phyloP scores from a whole-genome alignment of 129 eudicot species.

The Centrapalus pauciflorus region DNA sequence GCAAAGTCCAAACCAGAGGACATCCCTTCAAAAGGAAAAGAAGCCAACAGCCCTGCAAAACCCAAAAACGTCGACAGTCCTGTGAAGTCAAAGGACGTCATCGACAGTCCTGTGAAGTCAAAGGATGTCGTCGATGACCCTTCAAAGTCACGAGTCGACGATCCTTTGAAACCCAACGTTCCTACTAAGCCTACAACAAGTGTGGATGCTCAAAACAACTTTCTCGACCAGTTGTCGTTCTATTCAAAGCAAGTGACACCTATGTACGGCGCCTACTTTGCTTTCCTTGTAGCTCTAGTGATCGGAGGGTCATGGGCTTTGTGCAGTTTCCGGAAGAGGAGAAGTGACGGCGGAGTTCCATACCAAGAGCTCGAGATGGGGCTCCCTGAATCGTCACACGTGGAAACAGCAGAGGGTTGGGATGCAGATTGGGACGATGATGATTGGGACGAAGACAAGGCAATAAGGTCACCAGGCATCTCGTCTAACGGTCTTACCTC shows the following conservation, averaged over 20 bases:
- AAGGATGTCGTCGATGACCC: not conserved
- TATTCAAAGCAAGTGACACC: conserved; percentile 49
- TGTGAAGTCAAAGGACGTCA: not conserved
- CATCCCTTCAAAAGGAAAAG: too few species aligned
- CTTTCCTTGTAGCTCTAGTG: conserved; percentile 34
- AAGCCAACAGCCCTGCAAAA: not conserved
- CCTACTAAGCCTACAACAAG: not conserved
- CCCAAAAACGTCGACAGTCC: not conserved
- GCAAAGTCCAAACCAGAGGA: conserved; percentile 16
- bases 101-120: not conserved
- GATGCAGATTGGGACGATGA: conserved; percentile 63
- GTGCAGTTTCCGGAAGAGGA: conserved; percentile 37
- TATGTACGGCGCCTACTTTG: conserved; percentile 36
- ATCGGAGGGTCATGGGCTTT: conserved; percentile 50
- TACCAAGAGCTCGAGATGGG: conserved; percentile 73
- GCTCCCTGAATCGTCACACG: conserved; percentile 15
- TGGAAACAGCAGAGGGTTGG: conserved; percentile 48
- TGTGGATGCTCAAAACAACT: conserved; percentile 16
- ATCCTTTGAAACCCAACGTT: too few species aligned
- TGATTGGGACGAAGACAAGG: conserved; percentile 69
- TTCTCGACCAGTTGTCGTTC: conserved; percentile 22
- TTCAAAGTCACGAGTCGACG: not conserved
- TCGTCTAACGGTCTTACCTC: conserved; percentile 28
- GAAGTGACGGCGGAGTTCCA: conserved; percentile 36
- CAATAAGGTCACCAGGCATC: conserved; percentile 39